Percentiles rank a stretch among this genome's conserved stretches.
Conservation (phyloP, 306 rosid species). For the Dryas drummondii region DNA sequence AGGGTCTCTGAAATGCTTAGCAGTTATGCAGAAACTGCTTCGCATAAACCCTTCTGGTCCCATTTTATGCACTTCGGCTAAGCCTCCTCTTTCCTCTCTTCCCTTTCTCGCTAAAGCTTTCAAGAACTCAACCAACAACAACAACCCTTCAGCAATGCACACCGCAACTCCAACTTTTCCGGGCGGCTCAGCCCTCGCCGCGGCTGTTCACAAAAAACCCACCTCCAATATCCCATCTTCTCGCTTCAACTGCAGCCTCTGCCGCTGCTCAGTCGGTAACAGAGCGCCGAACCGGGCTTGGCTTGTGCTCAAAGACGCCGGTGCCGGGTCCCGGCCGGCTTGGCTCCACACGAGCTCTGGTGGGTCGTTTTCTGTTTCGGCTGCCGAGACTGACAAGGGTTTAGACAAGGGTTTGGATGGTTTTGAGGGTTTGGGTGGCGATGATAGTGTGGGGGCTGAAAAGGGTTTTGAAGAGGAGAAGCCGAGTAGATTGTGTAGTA, state of each 20-base stretch:
- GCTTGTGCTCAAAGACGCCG: constrained; percentile 39
- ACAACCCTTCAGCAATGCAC: constrained; percentile 31
- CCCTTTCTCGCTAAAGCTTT: constrained; percentile 19
- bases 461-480: constrained; percentile 35
- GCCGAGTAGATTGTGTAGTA: constrained; percentile 30
- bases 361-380: constrained; percentile 26
- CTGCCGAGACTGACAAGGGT: constrained; percentile 27
- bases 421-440: not conserved
- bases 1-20: constrained; percentile 52
- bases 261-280: constrained; percentile 31
- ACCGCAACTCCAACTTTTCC: constrained; percentile 24
- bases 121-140: not conserved
- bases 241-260: constrained; percentile 28
- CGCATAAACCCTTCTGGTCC: constrained; percentile 49
- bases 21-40: constrained; percentile 71
- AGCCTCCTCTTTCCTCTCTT: constrained; percentile 3
- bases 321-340: constrained; percentile 30
- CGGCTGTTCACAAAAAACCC: constrained; percentile 25
- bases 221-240: constrained; percentile 16
- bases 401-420: constrained; percentile 20
- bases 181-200: constrained; percentile 22
- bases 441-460: constrained; percentile 19
- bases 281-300: constrained; percentile 39
- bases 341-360: constrained; percentile 43
- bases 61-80: constrained; percentile 44